Percentiles rank a stretch among this genome's conserved stretches.
Conservation (phyloP, 2,329 filamentous ascomycete species). For the Claviceps africana region DNA sequence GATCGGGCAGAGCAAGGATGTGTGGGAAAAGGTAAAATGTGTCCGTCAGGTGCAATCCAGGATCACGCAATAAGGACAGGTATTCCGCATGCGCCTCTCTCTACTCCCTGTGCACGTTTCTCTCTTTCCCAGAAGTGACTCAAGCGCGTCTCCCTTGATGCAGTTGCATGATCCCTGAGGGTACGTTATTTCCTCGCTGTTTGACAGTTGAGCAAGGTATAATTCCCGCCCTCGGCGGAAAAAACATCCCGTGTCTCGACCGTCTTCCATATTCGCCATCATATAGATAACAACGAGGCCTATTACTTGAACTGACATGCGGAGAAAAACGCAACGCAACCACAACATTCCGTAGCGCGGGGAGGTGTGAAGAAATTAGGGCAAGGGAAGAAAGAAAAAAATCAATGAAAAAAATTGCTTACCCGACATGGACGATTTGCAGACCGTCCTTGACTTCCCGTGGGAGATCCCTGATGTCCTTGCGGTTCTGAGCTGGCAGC, state of each 20-base stretch:
- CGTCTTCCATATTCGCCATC: not conserved
- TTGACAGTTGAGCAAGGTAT: not conserved
- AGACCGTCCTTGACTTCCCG: constrained; percentile 77
- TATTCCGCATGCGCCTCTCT: not conserved
- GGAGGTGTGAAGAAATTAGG: not conserved
- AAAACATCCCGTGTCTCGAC: not conserved
- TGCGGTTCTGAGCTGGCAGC: constrained; percentile 74
- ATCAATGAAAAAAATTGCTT: constrained; percentile 29
- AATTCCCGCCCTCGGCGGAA: not conserved
- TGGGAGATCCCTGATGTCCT: constrained; percentile 83
- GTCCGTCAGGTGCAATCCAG: not conserved
- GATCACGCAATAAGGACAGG: not conserved
- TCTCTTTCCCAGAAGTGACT: not conserved
- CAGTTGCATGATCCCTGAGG: not conserved
- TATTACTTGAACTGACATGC: not conserved
- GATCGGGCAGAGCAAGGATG: not conserved
- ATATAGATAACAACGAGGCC: not conserved
- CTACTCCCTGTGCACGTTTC: not conserved
- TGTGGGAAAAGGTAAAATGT: not conserved
- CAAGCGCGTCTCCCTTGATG: not conserved
- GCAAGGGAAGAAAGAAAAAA: constrained; percentile 19
- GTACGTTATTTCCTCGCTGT: not conserved
- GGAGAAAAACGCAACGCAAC: too few relatives aligned
- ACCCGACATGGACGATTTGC: constrained; percentile 81
- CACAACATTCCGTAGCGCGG: not conserved